Evolutionary conservation across 352 stramenopile genomes (phyloP).

Genomic region (Thraustochytrium sp.): DNA sequence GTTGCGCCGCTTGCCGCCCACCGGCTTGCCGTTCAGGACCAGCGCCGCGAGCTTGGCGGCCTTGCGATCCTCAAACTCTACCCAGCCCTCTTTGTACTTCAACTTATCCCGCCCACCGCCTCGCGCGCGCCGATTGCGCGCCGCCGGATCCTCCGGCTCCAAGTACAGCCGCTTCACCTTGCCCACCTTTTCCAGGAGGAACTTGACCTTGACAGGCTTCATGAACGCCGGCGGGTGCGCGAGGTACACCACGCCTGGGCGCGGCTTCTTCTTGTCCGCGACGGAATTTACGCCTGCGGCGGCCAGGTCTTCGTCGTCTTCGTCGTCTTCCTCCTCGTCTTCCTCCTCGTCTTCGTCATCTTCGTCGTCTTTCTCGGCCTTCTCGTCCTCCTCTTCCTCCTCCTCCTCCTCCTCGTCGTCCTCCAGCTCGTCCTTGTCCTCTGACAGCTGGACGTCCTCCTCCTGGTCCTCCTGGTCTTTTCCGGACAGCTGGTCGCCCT

Average conservation of each 20-base stretch:
- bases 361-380: not conserved
- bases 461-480: not conserved
- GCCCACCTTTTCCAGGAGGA: conserved; percentile 81
- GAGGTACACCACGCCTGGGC: conserved; percentile 74
- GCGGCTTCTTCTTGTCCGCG: not conserved
- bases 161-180: conserved; percentile 91
- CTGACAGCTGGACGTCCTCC: not conserved
- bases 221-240: conserved; percentile 90
- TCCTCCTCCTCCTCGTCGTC: not conserved
- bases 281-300: not conserved
- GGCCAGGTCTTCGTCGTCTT: not conserved
- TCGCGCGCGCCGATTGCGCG: conserved; percentile 80
- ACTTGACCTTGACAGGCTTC: conserved; percentile 89
- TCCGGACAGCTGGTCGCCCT: too few relatives aligned
- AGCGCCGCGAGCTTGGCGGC: conserved; percentile 84
- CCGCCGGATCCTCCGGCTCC: conserved; percentile 85
- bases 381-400: not conserved
- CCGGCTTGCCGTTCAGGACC: conserved; percentile 84
- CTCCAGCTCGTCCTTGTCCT: not conserved
- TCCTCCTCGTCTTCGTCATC: not conserved
- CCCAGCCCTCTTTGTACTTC: conserved; percentile 92
- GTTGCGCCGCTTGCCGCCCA: conserved; percentile 84
- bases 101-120: conserved; percentile 64
- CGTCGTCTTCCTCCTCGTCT: not conserved
- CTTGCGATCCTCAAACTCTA: conserved; percentile 96